These are phyloP conservation scores for Jackrogersella multiformis DNA, from an alignment of 495 filamentous ascomycete species.

Conservation along the genomic window DNA sequence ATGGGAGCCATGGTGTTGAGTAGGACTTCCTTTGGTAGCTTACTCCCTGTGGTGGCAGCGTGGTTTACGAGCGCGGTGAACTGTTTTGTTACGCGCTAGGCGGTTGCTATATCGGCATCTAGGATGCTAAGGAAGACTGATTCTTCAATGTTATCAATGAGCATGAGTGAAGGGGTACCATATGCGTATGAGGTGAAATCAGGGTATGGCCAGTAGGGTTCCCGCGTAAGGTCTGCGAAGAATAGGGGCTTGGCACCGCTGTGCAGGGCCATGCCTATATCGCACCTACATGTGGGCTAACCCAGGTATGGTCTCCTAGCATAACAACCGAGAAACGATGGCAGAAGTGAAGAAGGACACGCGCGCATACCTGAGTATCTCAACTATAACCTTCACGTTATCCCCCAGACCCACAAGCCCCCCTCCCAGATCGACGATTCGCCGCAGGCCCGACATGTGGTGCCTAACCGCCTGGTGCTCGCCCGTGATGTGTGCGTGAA, in stretches of 20 bases:
- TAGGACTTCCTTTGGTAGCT: slow-evolving; percentile 44
- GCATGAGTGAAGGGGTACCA: not conserved
- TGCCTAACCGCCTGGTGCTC: slow-evolving; percentile 45
- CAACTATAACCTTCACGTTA: slow-evolving; percentile 44
- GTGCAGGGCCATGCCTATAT: slow-evolving; percentile 47
- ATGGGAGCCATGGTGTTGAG: slow-evolving; percentile 52
- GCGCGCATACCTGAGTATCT: slow-evolving; percentile 42
- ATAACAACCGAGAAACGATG: not conserved
- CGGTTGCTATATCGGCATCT: slow-evolving; percentile 37
- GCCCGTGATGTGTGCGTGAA: slow-evolving; percentile 44
- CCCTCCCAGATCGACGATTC: slow-evolving; percentile 51
- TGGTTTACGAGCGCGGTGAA: slow-evolving; percentile 53
- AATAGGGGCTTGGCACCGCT: slow-evolving; percentile 45
- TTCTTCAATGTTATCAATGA: not conserved
- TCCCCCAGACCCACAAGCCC: slow-evolving; percentile 41
- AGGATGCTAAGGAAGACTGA: slow-evolving; percentile 3
- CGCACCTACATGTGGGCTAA: slow-evolving; percentile 32
- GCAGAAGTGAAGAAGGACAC: not conserved
- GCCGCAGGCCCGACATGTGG: slow-evolving; percentile 52
- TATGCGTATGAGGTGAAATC: not conserved
- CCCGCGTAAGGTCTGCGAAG: slow-evolving; percentile 38
- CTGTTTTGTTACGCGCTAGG: slow-evolving; percentile 47
- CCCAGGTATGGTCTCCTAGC: too few relatives aligned
- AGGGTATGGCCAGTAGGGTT: slow-evolving; percentile 42
- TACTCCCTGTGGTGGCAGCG: slow-evolving; percentile 31